Evolutionary conservation across 2,329 filamentous ascomycete genomes (phyloP), one percentile per base, ranked within the genome.

Genomic region (Fusarium sp.): DNA sequence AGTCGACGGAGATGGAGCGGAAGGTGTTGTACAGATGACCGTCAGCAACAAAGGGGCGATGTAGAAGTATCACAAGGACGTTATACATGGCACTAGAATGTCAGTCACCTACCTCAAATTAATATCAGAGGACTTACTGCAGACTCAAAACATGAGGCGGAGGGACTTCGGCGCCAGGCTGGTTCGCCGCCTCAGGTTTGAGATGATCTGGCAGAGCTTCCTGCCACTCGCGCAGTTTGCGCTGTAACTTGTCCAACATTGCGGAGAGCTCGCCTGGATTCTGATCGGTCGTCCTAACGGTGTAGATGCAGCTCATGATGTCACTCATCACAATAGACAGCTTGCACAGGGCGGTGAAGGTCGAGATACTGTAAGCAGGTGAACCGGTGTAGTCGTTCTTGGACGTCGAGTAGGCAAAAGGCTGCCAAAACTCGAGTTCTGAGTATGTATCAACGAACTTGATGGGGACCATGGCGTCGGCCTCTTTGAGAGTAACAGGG

Each of bases 1-100:
- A 83, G 40, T 81, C 80, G 4, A 81, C 76, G 0, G 83, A 79
- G 2, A 81, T 79, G 1, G 80, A 78, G 2, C 76, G 74, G 6
- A 77, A 79, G 0, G 81, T 81, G 36, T 74, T 80, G 62, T 83
- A 81, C 0, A 85, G 77, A 60, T 86, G 83, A 0, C 82, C 83
- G 20, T 84, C 82, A 5, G 81, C 79, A 5, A 87, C 80, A 28
- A 87, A 86, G 0, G 84, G 85, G 8, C 83, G 83, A 62, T 87
- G 84, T 0, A 88, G 77, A 0, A 88, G 80, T 8, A 88, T 86
- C 2, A 83, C 72, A 0, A 86, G 78, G 0, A 84, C 83, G 55
- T 87, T 79, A 40, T 84, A 84, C 71, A 86, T 82, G 6, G 84
- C 79, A 38, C 78, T 78, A 9, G 2, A 16, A 12, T 1, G n/a